phyloP scores from a whole-genome alignment of 352 stramenopile genomes.

The Peronospora farinosa region DNA sequence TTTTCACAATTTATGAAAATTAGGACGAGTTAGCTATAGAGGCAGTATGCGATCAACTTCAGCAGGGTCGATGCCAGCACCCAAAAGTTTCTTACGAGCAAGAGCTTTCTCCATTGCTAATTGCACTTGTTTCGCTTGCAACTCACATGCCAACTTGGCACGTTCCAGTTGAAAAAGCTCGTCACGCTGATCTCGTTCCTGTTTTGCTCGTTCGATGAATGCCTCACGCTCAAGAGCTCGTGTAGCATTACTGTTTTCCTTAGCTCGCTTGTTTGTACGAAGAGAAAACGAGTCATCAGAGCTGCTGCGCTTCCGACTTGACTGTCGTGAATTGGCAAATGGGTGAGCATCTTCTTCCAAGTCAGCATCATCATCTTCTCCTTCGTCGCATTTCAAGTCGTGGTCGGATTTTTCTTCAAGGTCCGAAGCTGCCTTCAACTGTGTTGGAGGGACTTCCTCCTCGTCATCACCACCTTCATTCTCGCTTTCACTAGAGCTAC shows the following conservation, averaged over 20 bases:
- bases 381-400: slow-evolving; percentile 2
- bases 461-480: slow-evolving; percentile 12
- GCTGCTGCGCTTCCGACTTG: slow-evolving; percentile 12
- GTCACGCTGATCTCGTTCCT: slow-evolving; percentile 33
- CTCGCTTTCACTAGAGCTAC: slow-evolving; percentile 13
- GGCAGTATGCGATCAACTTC: slow-evolving; percentile 41
- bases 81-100: slow-evolving; percentile 39
- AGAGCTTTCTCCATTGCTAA: slow-evolving; percentile 36
- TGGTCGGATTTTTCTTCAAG: slow-evolving; percentile 11
- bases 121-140: slow-evolving; percentile 38
- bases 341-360: slow-evolving; percentile 7
- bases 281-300: not conserved
- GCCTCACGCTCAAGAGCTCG: slow-evolving; percentile 19
- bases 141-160: slow-evolving; percentile 36
- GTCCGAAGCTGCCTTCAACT: slow-evolving; percentile 10
- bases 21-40: slow-evolving; percentile 4
- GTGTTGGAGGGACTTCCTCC: slow-evolving; percentile 7
- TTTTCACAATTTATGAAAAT: too few species aligned
- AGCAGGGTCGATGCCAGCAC: slow-evolving; percentile 29
- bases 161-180: slow-evolving; percentile 43
- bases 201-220: slow-evolving; percentile 19
- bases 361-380: not conserved
- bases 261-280: slow-evolving; percentile 8
- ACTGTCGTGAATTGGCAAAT: not conserved
- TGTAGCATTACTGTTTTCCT: slow-evolving; percentile 2